Percentiles rank a stretch among this genome's conserved stretches.
Evolutionary conservation across 257 asterid species (phyloP).

Genomic region (Nicotiana noctiflora): DNA sequence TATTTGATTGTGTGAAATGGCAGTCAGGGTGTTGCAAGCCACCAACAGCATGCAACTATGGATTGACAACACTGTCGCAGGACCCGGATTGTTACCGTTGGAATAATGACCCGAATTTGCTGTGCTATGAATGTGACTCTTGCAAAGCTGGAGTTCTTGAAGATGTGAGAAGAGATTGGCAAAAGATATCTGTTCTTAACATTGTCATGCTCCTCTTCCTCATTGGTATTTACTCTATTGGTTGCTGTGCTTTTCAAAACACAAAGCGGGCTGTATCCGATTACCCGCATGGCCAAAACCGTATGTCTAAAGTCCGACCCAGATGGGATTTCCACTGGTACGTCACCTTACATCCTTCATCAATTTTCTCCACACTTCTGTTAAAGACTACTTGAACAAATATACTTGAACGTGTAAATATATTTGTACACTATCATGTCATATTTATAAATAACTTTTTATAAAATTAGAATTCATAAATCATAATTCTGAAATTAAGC

Average conservation of each 20-base stretch:
- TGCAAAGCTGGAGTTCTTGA: constrained; percentile 96
- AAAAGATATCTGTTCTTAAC: constrained; percentile 74
- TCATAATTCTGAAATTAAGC: too few relatives aligned
- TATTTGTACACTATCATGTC: too few relatives aligned
- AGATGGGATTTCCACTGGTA: constrained; percentile 95
- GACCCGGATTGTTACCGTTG: constrained; percentile 81
- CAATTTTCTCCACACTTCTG: too few relatives aligned
- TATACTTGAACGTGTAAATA: too few relatives aligned
- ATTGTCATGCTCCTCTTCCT: constrained; percentile 71
- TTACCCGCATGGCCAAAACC: constrained; percentile 58
- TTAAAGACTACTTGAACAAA: too few relatives aligned
- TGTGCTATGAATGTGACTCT: constrained; percentile 89
- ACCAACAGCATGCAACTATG: constrained; percentile 81
- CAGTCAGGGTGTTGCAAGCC: constrained; percentile 99
- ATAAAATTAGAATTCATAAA: too few relatives aligned
- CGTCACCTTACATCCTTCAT: not conserved
- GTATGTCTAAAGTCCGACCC: constrained; percentile 85
- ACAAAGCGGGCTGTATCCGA: constrained; percentile 56
- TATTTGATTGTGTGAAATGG: not conserved
- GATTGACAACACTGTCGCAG: constrained; percentile 34
- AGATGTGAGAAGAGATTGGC: constrained; percentile 77
- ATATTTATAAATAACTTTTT: too few relatives aligned
- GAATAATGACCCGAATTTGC: constrained; percentile 58
- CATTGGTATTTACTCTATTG: constrained; percentile 74
- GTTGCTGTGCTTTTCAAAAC: constrained; percentile 90